Evolutionary conservation across 73 alveolate species (phyloP), one percentile per base, ranked within the genome.

Genomic region (Paramecium sexaurelia): DNA sequence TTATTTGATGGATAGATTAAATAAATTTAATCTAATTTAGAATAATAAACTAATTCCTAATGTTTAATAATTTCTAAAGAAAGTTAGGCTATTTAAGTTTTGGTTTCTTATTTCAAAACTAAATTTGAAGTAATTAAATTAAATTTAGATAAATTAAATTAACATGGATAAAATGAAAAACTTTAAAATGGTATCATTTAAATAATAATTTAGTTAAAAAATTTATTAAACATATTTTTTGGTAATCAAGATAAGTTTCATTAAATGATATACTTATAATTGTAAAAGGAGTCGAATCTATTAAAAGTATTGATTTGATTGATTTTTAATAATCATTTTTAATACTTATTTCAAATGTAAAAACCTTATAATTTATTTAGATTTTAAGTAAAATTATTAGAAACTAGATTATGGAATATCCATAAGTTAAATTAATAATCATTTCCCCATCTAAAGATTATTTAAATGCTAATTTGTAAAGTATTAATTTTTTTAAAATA

Each of bases 261-360:
- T 2, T 61, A 1, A 61, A 32, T 26, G 47, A 24, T 26, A 61
- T 40, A 5, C 43, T 71, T 27, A 71, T 71, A 27, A n/a, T 71
- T 7, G 15, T 71, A 3, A 35, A 32, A 35, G 86, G 86, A 15
- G 56, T 71, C 7, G 86, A 71, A 33, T 35, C 86, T 10, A 71
- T 71, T 33, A 71, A 71, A 71, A 33, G 35, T 37, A 71, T 40
- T 5, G 86, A 71, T n/a, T 40, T 71, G 11, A 71, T 71, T 20
- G 86, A 71, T 40, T 71, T 71, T 33, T 71, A 71, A 36, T 37
- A 71, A 19, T 71, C 86, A 27, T 71, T 15, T 17, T 33, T 13
- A 20, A 71, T 71, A 29, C 33, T 71, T 9, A 35, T 71, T 71
- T 71, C 86, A 35, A 71, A 71, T 71, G 86, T 71, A 71, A 1